These are phyloP conservation scores for Sphagnum magellanicum DNA, from an alignment of 228 moss, liverwort and hornwort genomes.

Conservation along the genomic window DNA sequence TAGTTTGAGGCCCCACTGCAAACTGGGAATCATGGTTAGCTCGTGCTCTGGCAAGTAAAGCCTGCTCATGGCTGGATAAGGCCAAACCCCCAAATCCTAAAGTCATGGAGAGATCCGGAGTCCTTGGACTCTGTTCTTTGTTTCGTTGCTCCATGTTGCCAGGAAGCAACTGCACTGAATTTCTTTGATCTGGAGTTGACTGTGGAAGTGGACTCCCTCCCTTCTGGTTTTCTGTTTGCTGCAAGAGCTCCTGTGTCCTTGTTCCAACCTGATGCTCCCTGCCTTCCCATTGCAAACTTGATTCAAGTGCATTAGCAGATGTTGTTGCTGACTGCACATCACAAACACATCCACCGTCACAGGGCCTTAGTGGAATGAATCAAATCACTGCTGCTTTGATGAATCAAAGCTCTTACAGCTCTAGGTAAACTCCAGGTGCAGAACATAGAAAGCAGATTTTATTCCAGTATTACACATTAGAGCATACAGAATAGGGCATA, in stretches of 20 bases:
- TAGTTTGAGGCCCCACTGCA: conserved; percentile 17
- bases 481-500: conserved; percentile 21
- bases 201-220: conserved; percentile 31
- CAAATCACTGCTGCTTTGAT: too few relatives aligned
- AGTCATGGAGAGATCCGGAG: conserved; percentile 79
- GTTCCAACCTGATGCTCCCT: conserved; percentile 4
- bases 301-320: conserved; percentile 11
- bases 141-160: conserved; percentile 22
- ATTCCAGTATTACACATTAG: background rate
- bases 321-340: conserved; percentile 31
- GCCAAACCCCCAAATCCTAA: conserved; percentile 54
- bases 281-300: conserved; percentile 17
- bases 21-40: conserved; percentile 48
- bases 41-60: conserved; percentile 47
- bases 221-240: conserved; percentile 49
- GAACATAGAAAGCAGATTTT: background rate
- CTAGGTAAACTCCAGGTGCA: too few relatives aligned
- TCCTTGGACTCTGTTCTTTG: conserved; percentile 15
- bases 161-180: conserved; percentile 21
- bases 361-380: too few relatives aligned
- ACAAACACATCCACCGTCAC: conserved; percentile 15
- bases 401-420: too few relatives aligned
- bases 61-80: conserved; percentile 40
- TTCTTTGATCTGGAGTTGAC: conserved; percentile 30
- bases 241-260: too few relatives aligned